phyloP scores from a whole-genome alignment of 768 basidiomycete genomes.

The Tulasnella sp. region DNA sequence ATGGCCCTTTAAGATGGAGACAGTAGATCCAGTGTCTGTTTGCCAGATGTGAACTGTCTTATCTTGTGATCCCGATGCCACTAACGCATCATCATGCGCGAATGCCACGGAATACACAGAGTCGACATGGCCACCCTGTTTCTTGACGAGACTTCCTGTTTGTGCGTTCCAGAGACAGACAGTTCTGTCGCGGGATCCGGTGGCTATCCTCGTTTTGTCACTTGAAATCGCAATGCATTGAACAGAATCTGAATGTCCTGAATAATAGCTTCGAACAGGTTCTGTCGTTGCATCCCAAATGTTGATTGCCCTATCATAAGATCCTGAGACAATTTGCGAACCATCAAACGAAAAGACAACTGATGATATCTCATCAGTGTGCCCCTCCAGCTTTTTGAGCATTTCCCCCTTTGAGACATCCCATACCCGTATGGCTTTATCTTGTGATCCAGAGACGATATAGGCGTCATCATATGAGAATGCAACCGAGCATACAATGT shows the following conservation, averaged over 20 bases:
- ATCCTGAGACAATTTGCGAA: background rate
- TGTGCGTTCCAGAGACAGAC: conserved; percentile 11
- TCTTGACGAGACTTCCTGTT: background rate
- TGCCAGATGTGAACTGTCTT: conserved; percentile 9
- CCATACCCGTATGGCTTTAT: conserved; percentile 12
- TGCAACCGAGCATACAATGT: background rate
- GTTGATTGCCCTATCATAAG: background rate
- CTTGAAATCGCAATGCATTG: no score
- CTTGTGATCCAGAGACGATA: conserved; percentile 8
- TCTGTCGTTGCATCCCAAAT: background rate
- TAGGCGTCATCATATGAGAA: conserved; percentile 10
- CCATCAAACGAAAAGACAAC: conserved; percentile 14
- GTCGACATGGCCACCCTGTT: background rate
- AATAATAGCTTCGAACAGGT: background rate
- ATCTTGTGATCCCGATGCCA: conserved; percentile 12
- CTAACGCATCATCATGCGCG: background rate
- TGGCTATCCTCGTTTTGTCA: no score
- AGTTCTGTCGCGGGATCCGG: conserved; percentile 12
- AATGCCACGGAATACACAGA: conserved; percentile 10
- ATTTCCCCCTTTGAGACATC: background rate
- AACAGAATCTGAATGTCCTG: background rate
- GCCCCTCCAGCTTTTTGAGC: background rate
- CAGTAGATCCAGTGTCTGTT: background rate
- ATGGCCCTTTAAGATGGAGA: conserved; percentile 2
- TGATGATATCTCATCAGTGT: background rate